Evolutionary conservation across 225 moss, liverwort and hornwort species (phyloP).

Genomic region (Polytrichum commune): DNA sequence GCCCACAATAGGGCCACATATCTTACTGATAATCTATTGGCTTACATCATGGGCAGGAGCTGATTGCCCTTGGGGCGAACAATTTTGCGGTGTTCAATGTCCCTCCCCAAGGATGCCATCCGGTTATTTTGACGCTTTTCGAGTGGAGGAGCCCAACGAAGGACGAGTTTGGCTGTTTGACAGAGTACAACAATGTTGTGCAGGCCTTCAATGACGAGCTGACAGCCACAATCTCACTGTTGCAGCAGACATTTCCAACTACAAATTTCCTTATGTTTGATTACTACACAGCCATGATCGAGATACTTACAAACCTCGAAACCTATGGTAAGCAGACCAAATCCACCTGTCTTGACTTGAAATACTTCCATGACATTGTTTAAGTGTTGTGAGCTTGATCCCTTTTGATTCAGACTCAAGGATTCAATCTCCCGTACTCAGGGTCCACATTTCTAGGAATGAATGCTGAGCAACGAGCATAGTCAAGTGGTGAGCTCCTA

Average conservation of each 20-base stretch:
- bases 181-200: not conserved
- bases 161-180: constrained; percentile 22
- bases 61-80: constrained; percentile 12
- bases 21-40: too few relatives aligned
- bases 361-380: too few relatives aligned
- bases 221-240: not conserved
- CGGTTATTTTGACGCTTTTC: constrained; percentile 1
- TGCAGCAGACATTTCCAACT: not conserved
- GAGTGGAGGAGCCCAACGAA: not conserved
- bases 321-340: not conserved
- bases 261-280: not conserved
- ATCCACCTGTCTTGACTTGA: too few relatives aligned
- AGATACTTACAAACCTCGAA: not conserved
- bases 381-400: too few relatives aligned
- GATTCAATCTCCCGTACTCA: too few relatives aligned
- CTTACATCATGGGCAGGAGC: constrained; percentile 2
- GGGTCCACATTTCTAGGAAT: too few relatives aligned
- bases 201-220: not conserved
- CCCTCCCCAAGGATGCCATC: constrained; percentile 23
- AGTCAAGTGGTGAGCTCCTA: too few relatives aligned
- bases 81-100: constrained; percentile 20
- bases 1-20: too few relatives aligned
- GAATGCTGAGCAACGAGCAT: too few relatives aligned
- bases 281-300: not conserved
- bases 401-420: too few relatives aligned